Evolutionary conservation across 306 rosid genomes (phyloP).

Genomic region (Spatholobus suberectus): DNA sequence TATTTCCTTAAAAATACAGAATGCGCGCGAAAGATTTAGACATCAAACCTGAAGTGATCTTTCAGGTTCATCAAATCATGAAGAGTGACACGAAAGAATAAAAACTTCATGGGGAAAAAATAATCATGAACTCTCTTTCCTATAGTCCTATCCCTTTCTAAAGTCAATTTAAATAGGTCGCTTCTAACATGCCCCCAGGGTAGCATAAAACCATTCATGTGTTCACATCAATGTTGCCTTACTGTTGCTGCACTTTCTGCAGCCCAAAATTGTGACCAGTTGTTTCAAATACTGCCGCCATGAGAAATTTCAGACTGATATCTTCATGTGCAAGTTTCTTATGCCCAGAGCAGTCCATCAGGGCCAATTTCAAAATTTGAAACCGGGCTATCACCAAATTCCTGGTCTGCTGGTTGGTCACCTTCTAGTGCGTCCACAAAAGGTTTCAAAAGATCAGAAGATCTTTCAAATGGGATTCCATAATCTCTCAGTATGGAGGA

Average conservation of each 20-base stretch:
- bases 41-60: slow-evolving; percentile 36
- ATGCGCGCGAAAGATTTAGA: slow-evolving; percentile 19
- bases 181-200: slow-evolving; percentile 1
- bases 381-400: slow-evolving; percentile 67
- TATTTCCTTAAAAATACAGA: slow-evolving; percentile 26
- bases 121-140: slow-evolving; percentile 20
- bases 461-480: slow-evolving; percentile 90
- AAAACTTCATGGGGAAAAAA: slow-evolving; percentile 20
- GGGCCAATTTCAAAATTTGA: slow-evolving; percentile 77
- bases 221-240: slow-evolving; percentile 25
- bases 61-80: slow-evolving; percentile 39
- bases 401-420: slow-evolving; percentile 51
- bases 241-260: slow-evolving; percentile 22
- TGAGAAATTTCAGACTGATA: slow-evolving; percentile 22
- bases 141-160: background rate
- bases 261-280: slow-evolving; percentile 39
- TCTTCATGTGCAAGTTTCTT: slow-evolving; percentile 32
- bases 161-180: background rate
- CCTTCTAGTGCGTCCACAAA: slow-evolving; percentile 61
- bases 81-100: slow-evolving; percentile 18
- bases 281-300: slow-evolving; percentile 16
- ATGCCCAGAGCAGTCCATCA: slow-evolving; percentile 85
- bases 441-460: slow-evolving; percentile 79
- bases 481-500: slow-evolving; percentile 79
- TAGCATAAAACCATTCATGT: slow-evolving; percentile 18